These are phyloP conservation scores for Spergularia marina DNA, from an alignment of 148 eudicot species.

Conservation along the genomic window DNA sequence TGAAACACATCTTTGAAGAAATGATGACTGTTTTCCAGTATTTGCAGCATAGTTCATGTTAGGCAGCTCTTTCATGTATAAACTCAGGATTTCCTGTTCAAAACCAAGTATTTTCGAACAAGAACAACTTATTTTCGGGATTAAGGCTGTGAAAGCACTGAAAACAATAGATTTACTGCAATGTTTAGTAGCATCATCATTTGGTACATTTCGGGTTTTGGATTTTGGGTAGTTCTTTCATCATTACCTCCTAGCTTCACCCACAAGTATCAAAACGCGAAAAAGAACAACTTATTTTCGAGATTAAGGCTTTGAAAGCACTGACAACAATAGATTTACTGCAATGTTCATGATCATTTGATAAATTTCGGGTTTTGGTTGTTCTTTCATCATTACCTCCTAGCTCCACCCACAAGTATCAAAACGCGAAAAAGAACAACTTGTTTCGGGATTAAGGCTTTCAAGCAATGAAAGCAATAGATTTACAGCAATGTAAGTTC, in stretches of 20 bases:
- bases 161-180: background rate
- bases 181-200: background rate
- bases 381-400: background rate
- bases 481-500: background rate
- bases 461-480: too few species aligned
- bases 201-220: background rate
- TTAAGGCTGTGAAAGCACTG: too few species aligned
- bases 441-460: too few species aligned
- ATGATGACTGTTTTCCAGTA: constrained; percentile 81
- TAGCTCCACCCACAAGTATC: too few species aligned
- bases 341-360: background rate
- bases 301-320: too few species aligned
- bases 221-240: background rate
- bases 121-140: too few species aligned
- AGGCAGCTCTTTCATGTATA: constrained; percentile 74
- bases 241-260: background rate
- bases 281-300: too few species aligned
- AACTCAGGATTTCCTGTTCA: constrained; percentile 55
- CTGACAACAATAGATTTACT: background rate
- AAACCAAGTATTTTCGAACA: background rate
- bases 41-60: constrained; percentile 90
- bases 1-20: constrained; percentile 85
- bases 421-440: too few species aligned
- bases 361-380: background rate
- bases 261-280: background rate